Percentiles rank a stretch among this genome's conserved stretches.
These are phyloP conservation scores for Funneliformis geosporum DNA, from an alignment of 192 early-diverging fungal species.

Conservation along the genomic window DNA sequence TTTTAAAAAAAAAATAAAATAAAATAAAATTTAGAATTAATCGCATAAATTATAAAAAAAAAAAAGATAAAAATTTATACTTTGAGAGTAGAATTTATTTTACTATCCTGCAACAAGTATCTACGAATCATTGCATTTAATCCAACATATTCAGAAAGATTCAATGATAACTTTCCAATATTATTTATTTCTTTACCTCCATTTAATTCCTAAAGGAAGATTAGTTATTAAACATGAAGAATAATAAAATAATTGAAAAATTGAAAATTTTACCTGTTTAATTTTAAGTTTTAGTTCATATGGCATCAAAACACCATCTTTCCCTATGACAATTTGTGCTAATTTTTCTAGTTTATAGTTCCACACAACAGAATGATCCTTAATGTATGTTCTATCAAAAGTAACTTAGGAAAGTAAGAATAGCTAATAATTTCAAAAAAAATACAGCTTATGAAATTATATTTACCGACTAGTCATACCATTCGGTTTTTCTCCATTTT, in stretches of 20 bases:
- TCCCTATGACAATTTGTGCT: conserved; percentile 65
- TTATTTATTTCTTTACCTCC: conserved; percentile 59
- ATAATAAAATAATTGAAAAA: not conserved
- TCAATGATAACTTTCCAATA: conserved; percentile 70
- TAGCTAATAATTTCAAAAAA: not conserved
- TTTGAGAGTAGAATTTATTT: conserved; percentile 80
- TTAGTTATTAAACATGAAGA: conserved; percentile 26
- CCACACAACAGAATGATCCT: conserved; percentile 66
- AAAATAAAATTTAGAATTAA: not conserved
- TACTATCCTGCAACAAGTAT: conserved; percentile 68
- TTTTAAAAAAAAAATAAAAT: conserved; percentile 14
- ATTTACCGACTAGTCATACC: conserved; percentile 44
- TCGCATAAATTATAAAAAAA: not conserved
- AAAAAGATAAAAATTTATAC: conserved; percentile 41
- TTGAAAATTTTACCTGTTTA: conserved; percentile 56
- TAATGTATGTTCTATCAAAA: conserved; percentile 47
- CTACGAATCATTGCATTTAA: conserved; percentile 51
- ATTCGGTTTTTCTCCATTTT: conserved; percentile 41
- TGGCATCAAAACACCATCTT: conserved; percentile 71
- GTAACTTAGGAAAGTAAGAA: not conserved
- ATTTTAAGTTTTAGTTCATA: conserved; percentile 74
- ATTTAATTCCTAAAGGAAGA: conserved; percentile 56
- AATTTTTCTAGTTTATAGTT: conserved; percentile 54
- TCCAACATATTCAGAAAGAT: conserved; percentile 79
- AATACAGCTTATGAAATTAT: not conserved